Conservation (phyloP, 2,329 filamentous ascomycete genomes). For the Beauveria sp. region DNA sequence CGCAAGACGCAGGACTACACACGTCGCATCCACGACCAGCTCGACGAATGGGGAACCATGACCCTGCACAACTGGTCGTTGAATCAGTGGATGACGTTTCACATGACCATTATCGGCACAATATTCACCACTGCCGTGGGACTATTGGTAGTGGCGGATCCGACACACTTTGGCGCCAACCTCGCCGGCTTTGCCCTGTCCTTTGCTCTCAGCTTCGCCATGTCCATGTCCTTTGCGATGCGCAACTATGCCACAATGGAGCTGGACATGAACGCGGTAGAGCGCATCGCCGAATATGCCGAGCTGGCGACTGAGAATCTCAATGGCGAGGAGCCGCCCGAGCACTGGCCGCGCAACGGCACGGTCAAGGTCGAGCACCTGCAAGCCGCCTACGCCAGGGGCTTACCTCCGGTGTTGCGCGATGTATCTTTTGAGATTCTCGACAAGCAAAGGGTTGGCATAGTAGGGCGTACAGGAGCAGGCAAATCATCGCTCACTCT, state of each 20-base stretch:
- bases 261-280: constrained; percentile 70
- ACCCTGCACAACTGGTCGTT: constrained; percentile 64
- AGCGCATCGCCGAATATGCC: constrained; percentile 69
- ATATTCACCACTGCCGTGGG: constrained; percentile 60
- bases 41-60: constrained; percentile 61
- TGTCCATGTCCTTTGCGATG: constrained; percentile 57
- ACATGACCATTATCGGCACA: constrained; percentile 64
- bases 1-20: constrained; percentile 60
- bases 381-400: constrained; percentile 62
- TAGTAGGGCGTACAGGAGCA: constrained; percentile 70
- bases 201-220: constrained; percentile 63
- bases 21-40: constrained; percentile 57
- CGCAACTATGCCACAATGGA: constrained; percentile 64
- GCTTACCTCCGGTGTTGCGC: constrained; percentile 62
- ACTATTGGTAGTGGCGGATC: constrained; percentile 54
- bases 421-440: constrained; percentile 61
- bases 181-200: constrained; percentile 69
- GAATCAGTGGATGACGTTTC: constrained; percentile 69
- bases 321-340: constrained; percentile 52
- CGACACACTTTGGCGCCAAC: constrained; percentile 56
- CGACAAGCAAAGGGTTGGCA: constrained; percentile 62
- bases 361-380: constrained; percentile 63
- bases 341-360: constrained; percentile 68
- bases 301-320: constrained; percentile 60
- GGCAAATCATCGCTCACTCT: constrained; percentile 73